Conservation (phyloP, 2,329 filamentous ascomycete species). For the Aspergillus melleus region DNA sequence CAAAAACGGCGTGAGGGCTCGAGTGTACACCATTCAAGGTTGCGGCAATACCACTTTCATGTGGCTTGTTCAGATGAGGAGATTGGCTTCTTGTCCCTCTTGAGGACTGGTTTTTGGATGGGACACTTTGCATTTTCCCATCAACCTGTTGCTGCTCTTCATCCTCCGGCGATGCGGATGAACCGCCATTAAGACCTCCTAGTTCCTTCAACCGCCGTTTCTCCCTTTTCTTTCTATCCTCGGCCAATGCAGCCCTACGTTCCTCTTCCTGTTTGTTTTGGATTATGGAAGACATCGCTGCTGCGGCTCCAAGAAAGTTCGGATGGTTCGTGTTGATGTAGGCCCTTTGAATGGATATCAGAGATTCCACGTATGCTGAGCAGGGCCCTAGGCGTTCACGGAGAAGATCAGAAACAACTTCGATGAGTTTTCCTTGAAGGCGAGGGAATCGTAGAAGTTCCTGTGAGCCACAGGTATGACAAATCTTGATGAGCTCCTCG, state of each 20-base stretch:
- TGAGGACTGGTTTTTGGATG: slow-evolving; percentile 60
- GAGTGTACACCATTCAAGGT: slow-evolving; percentile 67
- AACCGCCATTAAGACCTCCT: slow-evolving; percentile 67
- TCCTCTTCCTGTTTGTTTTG: slow-evolving; percentile 93
- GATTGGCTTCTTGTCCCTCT: slow-evolving; percentile 77
- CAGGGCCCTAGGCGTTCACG: slow-evolving; percentile 88
- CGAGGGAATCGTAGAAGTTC: slow-evolving; percentile 90
- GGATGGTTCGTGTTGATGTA: slow-evolving; percentile 99
- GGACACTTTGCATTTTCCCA: slow-evolving; percentile 53
- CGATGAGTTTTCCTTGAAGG: slow-evolving; percentile 93
- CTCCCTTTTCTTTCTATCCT: slow-evolving; percentile 84
- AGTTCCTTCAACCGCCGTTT: slow-evolving; percentile 80
- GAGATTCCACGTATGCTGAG: slow-evolving; percentile 88
- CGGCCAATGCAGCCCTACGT: slow-evolving; percentile 73
- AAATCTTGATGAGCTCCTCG: slow-evolving; percentile 98
- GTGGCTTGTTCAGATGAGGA: slow-evolving; percentile 64
- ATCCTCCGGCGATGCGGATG: slow-evolving; percentile 61
- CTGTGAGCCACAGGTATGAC: slow-evolving; percentile 94
- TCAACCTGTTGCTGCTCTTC: slow-evolving; percentile 64
- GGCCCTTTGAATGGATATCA: slow-evolving; percentile 94
- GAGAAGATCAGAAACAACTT: slow-evolving; percentile 93
- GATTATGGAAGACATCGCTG: slow-evolving; percentile 96
- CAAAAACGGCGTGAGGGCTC: slow-evolving; percentile 63
- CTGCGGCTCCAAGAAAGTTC: slow-evolving; percentile 94
- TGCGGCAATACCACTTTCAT: slow-evolving; percentile 67